These are phyloP conservation scores for Naganishia vishniacii DNA, from an alignment of 768 basidiomycete species.

Conservation along the genomic window DNA sequence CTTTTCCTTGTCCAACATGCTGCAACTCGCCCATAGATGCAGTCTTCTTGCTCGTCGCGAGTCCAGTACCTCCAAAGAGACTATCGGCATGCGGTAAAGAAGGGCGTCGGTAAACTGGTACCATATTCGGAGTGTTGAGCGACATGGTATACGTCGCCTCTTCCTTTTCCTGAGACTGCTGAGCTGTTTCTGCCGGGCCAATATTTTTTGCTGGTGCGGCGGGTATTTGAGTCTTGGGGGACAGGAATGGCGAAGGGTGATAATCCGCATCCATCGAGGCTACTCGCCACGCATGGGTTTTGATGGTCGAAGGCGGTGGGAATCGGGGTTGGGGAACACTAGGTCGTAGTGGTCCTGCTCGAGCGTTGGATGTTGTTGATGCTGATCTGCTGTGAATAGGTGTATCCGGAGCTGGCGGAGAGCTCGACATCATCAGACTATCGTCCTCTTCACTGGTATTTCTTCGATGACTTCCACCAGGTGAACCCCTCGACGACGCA, in stretches of 20 bases:
- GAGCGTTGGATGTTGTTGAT: neutral
- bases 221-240: slow-evolving; percentile 6
- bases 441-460: slow-evolving; percentile 17
- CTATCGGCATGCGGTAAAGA: slow-evolving; percentile 15
- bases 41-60: slow-evolving; percentile 5
- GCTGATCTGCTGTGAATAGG: slow-evolving; percentile 15
- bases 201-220: neutral
- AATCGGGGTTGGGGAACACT: slow-evolving; percentile 16
- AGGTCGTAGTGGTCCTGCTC: neutral
- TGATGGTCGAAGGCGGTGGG: slow-evolving; percentile 14
- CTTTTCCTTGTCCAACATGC: slow-evolving; percentile 5
- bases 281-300: slow-evolving; percentile 17
- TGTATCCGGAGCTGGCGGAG: slow-evolving; percentile 23
- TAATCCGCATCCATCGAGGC: slow-evolving; percentile 17
- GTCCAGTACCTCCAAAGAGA: slow-evolving; percentile 10
- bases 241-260: slow-evolving; percentile 16
- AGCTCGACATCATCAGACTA: slow-evolving; percentile 21
- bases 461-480: slow-evolving; percentile 6
- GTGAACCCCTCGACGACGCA: neutral
- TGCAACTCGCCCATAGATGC: slow-evolving; percentile 16
- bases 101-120: slow-evolving; percentile 11
- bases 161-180: neutral
- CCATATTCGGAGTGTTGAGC: neutral
- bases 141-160: slow-evolving; percentile 17
- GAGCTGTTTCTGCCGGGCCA: neutral